These are phyloP conservation scores for Fusarium begoniae DNA, from an alignment of 2,329 filamentous ascomycete genomes.

Conservation along the genomic window DNA sequence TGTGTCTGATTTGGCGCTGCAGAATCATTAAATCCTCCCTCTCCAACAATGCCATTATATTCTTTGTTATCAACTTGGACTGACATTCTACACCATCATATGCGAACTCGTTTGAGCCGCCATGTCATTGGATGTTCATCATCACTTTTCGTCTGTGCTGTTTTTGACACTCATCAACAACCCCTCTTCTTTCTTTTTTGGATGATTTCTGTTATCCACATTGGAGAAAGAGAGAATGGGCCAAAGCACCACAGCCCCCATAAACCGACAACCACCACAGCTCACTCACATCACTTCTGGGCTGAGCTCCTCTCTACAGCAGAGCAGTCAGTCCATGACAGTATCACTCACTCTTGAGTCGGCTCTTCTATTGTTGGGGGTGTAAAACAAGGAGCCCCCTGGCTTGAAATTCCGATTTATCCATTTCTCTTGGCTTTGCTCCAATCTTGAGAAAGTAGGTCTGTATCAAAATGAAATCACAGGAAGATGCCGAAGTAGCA, in stretches of 20 bases:
- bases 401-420: not conserved
- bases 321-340: not conserved
- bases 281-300: constrained; percentile 1
- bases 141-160: not conserved
- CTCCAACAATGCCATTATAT: not conserved
- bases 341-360: not conserved
- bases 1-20: constrained; percentile 10
- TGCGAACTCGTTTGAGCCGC: not conserved
- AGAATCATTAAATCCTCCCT: not conserved
- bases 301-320: not conserved
- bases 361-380: constrained; percentile 18
- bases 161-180: not conserved
- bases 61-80: not conserved
- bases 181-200: not conserved
- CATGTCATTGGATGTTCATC: not conserved
- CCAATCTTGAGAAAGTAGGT: constrained; percentile 3
- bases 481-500: constrained; percentile 14
- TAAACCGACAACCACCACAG: not conserved
- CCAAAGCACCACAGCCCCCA: constrained; percentile 26
- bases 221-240: not conserved
- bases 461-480: constrained; percentile 16
- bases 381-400: constrained; percentile 1
- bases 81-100: not conserved
- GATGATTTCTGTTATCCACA: constrained; percentile 3
- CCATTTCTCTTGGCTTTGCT: constrained; percentile 1